phyloP scores from a whole-genome alignment of 2,329 filamentous ascomycete species.

The Alternaria angustiovoidea region DNA sequence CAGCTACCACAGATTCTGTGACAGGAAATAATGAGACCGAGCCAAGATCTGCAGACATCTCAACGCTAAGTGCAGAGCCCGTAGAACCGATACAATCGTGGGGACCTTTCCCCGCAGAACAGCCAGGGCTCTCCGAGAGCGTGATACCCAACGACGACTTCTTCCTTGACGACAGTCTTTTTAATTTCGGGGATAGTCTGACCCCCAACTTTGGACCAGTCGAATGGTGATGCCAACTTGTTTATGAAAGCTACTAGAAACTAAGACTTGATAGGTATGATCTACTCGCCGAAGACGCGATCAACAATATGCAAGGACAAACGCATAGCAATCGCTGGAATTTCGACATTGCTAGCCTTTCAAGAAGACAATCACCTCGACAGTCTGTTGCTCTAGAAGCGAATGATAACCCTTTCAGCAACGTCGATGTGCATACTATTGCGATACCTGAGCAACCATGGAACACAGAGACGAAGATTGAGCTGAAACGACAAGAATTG shows the following conservation, averaged over 20 bases:
- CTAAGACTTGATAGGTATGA: constrained; percentile 47
- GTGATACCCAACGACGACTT: constrained; percentile 33
- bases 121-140: constrained; percentile 25
- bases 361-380: constrained; percentile 48
- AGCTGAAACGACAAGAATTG: constrained; percentile 47
- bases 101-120: constrained; percentile 22
- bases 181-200: constrained; percentile 40
- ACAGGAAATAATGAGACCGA: constrained; percentile 8
- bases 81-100: constrained; percentile 22
- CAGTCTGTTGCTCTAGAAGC: constrained; percentile 41
- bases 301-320: constrained; percentile 44
- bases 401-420: constrained; percentile 5
- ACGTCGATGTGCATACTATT: constrained; percentile 9
- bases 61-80: constrained; percentile 17
- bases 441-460: constrained; percentile 30
- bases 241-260: background rate
- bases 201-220: constrained; percentile 54
- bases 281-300: constrained; percentile 54
- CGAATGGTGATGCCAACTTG: constrained; percentile 46
- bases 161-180: constrained; percentile 32
- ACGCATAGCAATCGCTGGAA: constrained; percentile 42
- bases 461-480: constrained; percentile 32
- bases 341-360: constrained; percentile 56
- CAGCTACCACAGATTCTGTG: constrained; percentile 1
- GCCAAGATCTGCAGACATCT: background rate